Evolutionary conservation across 352 stramenopile species (phyloP), one percentile per base, ranked within the genome.

Genomic region (Phytophthora nicotianae): DNA sequence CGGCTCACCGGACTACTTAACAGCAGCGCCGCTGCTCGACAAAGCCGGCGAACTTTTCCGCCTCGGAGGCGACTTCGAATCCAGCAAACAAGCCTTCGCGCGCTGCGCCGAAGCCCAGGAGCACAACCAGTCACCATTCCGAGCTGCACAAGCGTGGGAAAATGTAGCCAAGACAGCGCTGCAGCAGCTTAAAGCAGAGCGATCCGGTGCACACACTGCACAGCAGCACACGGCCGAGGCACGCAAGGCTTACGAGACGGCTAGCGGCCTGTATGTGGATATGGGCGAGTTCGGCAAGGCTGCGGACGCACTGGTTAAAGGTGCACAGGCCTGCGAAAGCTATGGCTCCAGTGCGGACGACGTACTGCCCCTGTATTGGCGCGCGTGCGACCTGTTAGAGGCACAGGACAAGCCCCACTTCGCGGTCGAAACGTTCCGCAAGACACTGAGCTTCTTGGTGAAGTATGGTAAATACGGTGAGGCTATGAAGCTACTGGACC

Each of bases 231-330:
- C 81, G 4, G 50, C 54, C 16, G 81, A 91, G 52, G 75, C 79
- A 5, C 79, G 74, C 26, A 68, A 82, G 37, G 75, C 74, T 5
- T 94, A 85, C 52, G 83, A 92, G 57, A 65, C 72, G 0, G 86
- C 81, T 20, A 87, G 80, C 68, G 58, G 64, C 27, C 74, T 83
- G 47, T 94, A 92, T 46, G 76, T 79, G 49, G 86, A 94, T 61
- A 94, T 91, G 83, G 83, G 85, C 27, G 86, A 94, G 68, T 65
- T 94, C 19, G 86, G 86, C 20, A 94, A 94, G 62, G 83, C 83
- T n/a, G 81, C 83, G 0, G 86, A 94, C 21, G 84, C 83, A 16
- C 68, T 94, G 4, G 50, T 91, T 20, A 94, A 92, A 50, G 81
- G 69, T 38, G 86, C 81, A 1, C 56, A 75, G 20, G 65, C 65